Conservation (phyloP, 495 filamentous ascomycete genomes). For the Xylaria cubensis region DNA sequence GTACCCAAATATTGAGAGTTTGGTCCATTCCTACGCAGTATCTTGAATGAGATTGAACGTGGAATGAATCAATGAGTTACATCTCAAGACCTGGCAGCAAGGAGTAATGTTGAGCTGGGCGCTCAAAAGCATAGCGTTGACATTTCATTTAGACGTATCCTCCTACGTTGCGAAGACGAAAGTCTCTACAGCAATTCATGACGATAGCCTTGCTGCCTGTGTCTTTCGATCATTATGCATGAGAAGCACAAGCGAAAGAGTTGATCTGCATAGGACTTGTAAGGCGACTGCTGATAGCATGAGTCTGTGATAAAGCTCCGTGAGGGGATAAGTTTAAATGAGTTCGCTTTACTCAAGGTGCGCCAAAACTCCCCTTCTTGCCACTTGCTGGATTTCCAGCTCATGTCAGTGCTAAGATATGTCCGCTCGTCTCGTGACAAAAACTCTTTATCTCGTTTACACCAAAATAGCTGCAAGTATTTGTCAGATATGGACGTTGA, state of each 20-base stretch:
- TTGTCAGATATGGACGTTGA: background rate
- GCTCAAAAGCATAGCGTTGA: background rate
- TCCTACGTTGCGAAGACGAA: background rate
- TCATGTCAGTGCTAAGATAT: slow-evolving; percentile 2
- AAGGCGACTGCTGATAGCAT: background rate
- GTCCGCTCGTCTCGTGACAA: slow-evolving; percentile 33
- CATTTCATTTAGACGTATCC: background rate
- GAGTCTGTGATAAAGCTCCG: background rate
- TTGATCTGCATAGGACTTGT: background rate
- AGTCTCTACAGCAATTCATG: background rate
- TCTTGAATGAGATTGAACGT: background rate
- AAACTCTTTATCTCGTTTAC: slow-evolving; percentile 36
- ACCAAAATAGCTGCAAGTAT: slow-evolving; percentile 27
- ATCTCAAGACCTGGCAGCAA: background rate
- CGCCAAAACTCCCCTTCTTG: background rate
- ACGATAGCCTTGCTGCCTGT: background rate
- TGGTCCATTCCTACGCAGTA: too few relatives aligned
- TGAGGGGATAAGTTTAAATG: background rate
- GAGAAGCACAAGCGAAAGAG: background rate
- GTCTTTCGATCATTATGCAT: background rate
- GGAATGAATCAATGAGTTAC: background rate
- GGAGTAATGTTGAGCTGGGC: background rate
- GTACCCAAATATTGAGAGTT: background rate
- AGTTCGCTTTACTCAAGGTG: background rate
- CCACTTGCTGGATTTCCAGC: background rate